phyloP scores from a whole-genome alignment of 257 asterid species.

The Penstemon newberryi region DNA sequence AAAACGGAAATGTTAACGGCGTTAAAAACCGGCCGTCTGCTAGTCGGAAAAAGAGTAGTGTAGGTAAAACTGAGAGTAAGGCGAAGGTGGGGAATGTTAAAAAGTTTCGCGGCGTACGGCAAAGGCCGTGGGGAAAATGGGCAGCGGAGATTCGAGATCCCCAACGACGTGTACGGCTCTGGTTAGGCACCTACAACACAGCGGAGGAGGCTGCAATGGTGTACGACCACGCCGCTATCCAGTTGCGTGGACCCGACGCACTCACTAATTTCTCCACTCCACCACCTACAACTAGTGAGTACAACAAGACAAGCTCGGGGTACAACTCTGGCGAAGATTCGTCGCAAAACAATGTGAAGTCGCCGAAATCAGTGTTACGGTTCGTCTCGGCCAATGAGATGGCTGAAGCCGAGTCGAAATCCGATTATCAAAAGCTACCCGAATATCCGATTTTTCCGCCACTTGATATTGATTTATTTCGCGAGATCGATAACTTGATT shows the following conservation, averaged over 20 bases:
- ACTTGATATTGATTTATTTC: constrained; percentile 36
- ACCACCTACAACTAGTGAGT: constrained; percentile 1
- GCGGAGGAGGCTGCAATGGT: constrained; percentile 99
- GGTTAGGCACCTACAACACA: constrained; percentile 92
- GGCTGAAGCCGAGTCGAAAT: constrained; percentile 36
- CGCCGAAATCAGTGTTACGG: constrained; percentile 81
- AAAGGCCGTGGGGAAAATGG: constrained; percentile 98
- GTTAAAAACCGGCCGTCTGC: constrained; percentile 27
- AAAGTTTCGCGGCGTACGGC: constrained; percentile 91
- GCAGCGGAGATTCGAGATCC: constrained; percentile 99
- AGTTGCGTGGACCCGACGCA: constrained; percentile 94
- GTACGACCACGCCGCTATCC: constrained; percentile 96
- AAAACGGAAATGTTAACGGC: constrained; percentile 15
- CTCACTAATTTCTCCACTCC: constrained; percentile 71
- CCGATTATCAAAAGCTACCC: constrained; percentile 36
- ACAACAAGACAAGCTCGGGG: constrained; percentile 40
- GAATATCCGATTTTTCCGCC: constrained; percentile 48
- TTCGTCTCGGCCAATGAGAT: constrained; percentile 47
- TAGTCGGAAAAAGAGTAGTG: constrained; percentile 38
- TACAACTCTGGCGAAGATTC: constrained; percentile 73
- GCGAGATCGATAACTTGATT: constrained; percentile 48
- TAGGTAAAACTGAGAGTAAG: constrained; percentile 21
- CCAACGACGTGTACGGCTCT: constrained; percentile 68
- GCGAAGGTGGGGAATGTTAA: constrained; percentile 32
- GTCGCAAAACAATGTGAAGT: constrained; percentile 47